Percentiles rank a stretch among this genome's conserved stretches.
Conservation (phyloP, 2,329 filamentous ascomycete species). For the Tolypocladium sp. region DNA sequence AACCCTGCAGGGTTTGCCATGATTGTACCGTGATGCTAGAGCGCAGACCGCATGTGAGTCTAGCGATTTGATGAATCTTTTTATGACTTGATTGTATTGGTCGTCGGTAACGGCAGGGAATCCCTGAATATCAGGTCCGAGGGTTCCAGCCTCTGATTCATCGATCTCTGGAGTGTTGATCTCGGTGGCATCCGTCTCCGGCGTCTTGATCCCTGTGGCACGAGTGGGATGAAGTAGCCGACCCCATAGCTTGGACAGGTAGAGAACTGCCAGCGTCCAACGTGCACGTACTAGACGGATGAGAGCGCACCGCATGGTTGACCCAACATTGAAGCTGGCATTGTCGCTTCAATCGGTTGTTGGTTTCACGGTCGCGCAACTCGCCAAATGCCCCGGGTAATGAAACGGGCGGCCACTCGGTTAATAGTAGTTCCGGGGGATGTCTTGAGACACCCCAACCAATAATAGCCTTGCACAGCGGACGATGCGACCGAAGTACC, state of each 20-base stretch:
- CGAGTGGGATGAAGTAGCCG: background rate
- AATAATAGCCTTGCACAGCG: no score
- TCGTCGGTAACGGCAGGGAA: background rate
- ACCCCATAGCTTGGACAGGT: background rate
- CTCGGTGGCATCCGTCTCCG: background rate
- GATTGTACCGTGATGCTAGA: slow-evolving; percentile 11
- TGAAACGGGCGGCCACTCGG: no score
- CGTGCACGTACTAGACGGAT: background rate
- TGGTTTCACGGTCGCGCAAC: no score
- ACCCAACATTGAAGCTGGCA: no score
- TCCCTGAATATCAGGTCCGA: no score
- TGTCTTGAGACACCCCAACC: no score
- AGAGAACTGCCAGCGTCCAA: background rate
- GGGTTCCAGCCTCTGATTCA: background rate
- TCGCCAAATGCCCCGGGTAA: no score
- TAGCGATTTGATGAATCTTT: slow-evolving; percentile 12
- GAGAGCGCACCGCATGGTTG: background rate
- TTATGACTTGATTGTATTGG: background rate
- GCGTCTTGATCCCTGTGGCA: background rate
- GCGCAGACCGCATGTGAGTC: slow-evolving; percentile 9
- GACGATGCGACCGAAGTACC: no score
- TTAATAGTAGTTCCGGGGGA: no score
- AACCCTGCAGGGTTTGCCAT: slow-evolving; percentile 9
- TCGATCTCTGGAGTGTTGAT: background rate
- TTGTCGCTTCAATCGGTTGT: no score